Percentiles rank a stretch among this genome's conserved stretches.
phyloP scores from a whole-genome alignment of 306 rosid species.

The Lotus japonicus region DNA sequence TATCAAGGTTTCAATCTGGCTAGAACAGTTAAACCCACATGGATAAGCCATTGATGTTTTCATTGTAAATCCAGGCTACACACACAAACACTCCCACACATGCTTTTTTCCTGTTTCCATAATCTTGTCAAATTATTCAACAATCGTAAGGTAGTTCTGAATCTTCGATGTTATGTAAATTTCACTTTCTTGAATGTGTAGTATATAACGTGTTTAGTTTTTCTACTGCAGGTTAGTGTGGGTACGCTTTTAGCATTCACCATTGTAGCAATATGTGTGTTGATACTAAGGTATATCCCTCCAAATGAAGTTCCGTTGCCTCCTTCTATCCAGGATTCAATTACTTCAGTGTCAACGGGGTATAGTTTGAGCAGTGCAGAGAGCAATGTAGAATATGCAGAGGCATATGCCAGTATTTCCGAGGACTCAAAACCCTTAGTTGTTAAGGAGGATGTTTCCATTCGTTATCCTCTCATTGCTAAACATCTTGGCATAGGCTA shows the following conservation, averaged over 20 bases:
- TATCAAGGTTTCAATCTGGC: not conserved
- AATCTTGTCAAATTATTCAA: no score
- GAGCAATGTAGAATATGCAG: slow-evolving; percentile 14
- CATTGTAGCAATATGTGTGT: slow-evolving; percentile 68
- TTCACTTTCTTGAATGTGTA: not conserved
- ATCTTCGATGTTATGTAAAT: not conserved
- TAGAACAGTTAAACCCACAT: not conserved
- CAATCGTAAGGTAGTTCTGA: no score
- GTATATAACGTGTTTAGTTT: not conserved
- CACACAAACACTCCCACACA: no score
- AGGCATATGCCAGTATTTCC: slow-evolving; percentile 19
- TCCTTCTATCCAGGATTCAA: slow-evolving; percentile 53
- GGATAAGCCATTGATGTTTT: not conserved
- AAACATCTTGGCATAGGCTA: slow-evolving; percentile 35
- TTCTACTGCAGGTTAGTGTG: slow-evolving; percentile 72
- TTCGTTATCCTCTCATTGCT: slow-evolving; percentile 42
- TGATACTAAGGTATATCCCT: slow-evolving; percentile 89
- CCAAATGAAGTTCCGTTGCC: slow-evolving; percentile 75
- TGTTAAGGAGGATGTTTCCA: slow-evolving; percentile 33
- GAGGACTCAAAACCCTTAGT: slow-evolving; percentile 41
- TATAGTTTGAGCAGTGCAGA: slow-evolving; percentile 1
- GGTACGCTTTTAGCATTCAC: slow-evolving; percentile 93
- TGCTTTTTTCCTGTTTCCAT: no score
- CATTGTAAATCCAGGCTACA: not conserved
- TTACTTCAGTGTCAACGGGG: not conserved